These are phyloP conservation scores for Syzygium jambos DNA, from an alignment of 345 rosid genomes.

Conservation along the genomic window DNA sequence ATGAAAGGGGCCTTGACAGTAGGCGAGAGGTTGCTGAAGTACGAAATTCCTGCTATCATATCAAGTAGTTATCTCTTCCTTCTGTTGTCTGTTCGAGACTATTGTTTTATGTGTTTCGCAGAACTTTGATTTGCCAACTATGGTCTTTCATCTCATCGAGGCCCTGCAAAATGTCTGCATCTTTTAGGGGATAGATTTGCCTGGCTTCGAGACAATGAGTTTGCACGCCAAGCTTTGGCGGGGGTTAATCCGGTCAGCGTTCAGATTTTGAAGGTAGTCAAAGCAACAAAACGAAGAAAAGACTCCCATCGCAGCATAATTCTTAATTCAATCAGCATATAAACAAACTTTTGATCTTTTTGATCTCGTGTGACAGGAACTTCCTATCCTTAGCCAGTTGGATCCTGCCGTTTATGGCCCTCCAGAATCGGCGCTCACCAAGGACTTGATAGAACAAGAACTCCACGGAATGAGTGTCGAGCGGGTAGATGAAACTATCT, in stretches of 20 bases:
- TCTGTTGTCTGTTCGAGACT: background rate
- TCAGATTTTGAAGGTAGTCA: conserved; percentile 52
- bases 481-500: conserved; percentile 30
- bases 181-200: conserved; percentile 80
- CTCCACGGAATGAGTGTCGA: conserved; percentile 64
- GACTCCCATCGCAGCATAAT: background rate
- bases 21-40: conserved; percentile 52
- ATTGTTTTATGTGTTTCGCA: background rate
- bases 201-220: conserved; percentile 89
- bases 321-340: background rate
- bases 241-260: conserved; percentile 92
- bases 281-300: background rate
- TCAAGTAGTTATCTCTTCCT: conserved; percentile 29
- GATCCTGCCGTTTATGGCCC: conserved; percentile 75
- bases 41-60: conserved; percentile 74
- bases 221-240: conserved; percentile 86
- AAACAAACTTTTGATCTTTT: background rate
- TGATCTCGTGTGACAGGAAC: conserved; percentile 36
- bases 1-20: conserved; percentile 43
- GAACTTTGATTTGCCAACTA: background rate
- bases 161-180: background rate
- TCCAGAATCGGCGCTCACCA: conserved; percentile 72
- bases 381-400: conserved; percentile 79
- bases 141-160: background rate
- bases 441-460: conserved; percentile 63